phyloP scores from a whole-genome alignment of 192 early-diverging fungal genomes.

The Backusella circina region DNA sequence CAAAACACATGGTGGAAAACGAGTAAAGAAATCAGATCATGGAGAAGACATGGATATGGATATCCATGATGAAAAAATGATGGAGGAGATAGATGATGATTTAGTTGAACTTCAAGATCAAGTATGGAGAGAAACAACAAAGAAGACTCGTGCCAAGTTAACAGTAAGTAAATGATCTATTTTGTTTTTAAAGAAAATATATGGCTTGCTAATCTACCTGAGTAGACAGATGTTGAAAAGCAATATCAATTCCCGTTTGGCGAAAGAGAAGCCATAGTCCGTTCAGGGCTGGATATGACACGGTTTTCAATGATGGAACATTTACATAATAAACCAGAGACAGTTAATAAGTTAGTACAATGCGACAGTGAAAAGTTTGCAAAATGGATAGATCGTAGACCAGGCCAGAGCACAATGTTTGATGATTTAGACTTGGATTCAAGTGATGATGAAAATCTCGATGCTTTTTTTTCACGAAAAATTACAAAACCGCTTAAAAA shows the following conservation, averaged over 20 bases:
- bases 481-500: neutral
- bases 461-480: slow-evolving; percentile 13
- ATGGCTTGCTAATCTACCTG: neutral
- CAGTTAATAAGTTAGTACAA: slow-evolving; percentile 22
- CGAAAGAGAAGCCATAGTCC: slow-evolving; percentile 43
- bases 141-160: slow-evolving; percentile 41
- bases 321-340: slow-evolving; percentile 27
- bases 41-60: slow-evolving; percentile 37
- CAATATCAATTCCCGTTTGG: slow-evolving; percentile 45
- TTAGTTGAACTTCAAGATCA: slow-evolving; percentile 46
- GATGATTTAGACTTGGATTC: slow-evolving; percentile 30
- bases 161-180: slow-evolving; percentile 23
- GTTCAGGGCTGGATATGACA: slow-evolving; percentile 56
- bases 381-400: neutral
- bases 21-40: neutral
- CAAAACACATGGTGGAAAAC: neutral
- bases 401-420: slow-evolving; percentile 6
- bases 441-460: slow-evolving; percentile 33
- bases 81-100: slow-evolving; percentile 52
- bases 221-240: slow-evolving; percentile 28
- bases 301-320: slow-evolving; percentile 40
- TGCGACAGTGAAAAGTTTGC: slow-evolving; percentile 14
- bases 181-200: neutral
- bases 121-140: slow-evolving; percentile 51
- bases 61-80: slow-evolving; percentile 33